Percentiles rank a stretch among this genome's conserved stretches.
phyloP scores from a whole-genome alignment of 768 basidiomycete genomes.

The Boletus vermiculosoides region DNA sequence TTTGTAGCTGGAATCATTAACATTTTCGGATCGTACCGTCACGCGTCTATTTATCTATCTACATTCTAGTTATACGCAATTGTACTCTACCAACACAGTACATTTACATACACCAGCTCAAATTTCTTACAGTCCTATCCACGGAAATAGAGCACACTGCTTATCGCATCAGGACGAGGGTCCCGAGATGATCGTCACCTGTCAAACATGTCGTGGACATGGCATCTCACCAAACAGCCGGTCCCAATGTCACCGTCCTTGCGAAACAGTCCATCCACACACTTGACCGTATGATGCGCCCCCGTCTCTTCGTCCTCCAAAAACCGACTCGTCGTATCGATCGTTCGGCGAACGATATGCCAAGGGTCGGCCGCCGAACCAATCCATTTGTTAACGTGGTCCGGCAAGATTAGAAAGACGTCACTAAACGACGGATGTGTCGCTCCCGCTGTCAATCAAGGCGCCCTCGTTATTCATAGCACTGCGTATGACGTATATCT shows the following conservation, averaged over 20 bases:
- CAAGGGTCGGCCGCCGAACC: slow-evolving; percentile 22
- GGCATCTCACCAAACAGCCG: slow-evolving; percentile 9
- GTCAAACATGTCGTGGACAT: neutral
- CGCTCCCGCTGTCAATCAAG: slow-evolving; percentile 23
- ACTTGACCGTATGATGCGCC: neutral
- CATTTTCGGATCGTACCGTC: neutral
- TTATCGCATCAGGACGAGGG: neutral
- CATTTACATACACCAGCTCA: neutral
- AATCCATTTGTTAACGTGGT: slow-evolving; percentile 27
- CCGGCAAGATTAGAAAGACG: slow-evolving; percentile 34
- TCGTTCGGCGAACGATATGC: slow-evolving; percentile 18
- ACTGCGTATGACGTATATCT: slow-evolving; percentile 13
- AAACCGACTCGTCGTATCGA: slow-evolving; percentile 23
- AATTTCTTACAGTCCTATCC: neutral
- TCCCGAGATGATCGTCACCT: neutral
- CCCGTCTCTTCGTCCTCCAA: slow-evolving; percentile 6
- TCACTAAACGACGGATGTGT: slow-evolving; percentile 37
- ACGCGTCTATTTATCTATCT: slow-evolving; percentile 9
- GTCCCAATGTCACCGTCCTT: slow-evolving; percentile 7
- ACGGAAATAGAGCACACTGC: neutral
- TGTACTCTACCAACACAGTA: slow-evolving; percentile 20
- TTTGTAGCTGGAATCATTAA: neutral
- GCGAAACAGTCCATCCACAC: slow-evolving; percentile 1
- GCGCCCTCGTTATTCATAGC: neutral
- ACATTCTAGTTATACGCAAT: slow-evolving; percentile 3